Evolutionary conservation across 805 yeast species (phyloP), one percentile per base, ranked within the genome.

Genomic region (Kuraishia borneana): DNA sequence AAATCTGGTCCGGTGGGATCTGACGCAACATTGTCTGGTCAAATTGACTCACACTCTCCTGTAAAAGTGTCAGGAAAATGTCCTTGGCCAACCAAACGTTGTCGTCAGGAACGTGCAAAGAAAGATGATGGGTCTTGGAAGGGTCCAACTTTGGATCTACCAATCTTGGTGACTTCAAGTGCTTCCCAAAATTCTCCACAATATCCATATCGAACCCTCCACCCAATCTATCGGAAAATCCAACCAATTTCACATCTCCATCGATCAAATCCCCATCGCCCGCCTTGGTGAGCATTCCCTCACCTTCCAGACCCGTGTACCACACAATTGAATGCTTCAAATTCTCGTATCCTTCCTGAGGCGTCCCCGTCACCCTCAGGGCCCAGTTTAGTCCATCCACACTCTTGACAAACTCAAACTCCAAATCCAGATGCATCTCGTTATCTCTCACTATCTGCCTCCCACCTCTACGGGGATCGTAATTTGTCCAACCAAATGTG

Each of bases 401-500:
- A 32, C 73, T 68, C 57, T 92, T 92, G 21, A 81, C 81, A 53
- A 87, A 83, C 39, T 80, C 83, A 5, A 83, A 73, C 0, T 73
- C 69, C 26, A 92, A 46, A 36, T 70, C 69, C 3, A 87, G 54
- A 36, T 73, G 73, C 40, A 75, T 70, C 22, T 70, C 81, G 16
- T 58, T 54, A 51, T 92, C 98, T 25, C 63, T 58, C 20, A 92
- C 75, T 2, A 70, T 61, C 49, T 92, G 89, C 39, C 70, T 62
- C 0, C 98, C 98, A 18, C 98, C 98, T 10, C 56, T 33, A 42
- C 97, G 67, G 4, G 96, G 87, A 50, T 92, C 97, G 52, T 81
- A 92, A 25, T 65, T 60, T n/a, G 71, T 65, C 96, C 96, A 92
- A 18, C 88, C 84, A 44, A 83, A 89, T 35, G 71, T 75, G 18